Percentiles rank a stretch among this genome's conserved stretches.
These are phyloP conservation scores for Tarenaya hassleriana DNA, from an alignment of 345 rosid species.

Conservation along the genomic window DNA sequence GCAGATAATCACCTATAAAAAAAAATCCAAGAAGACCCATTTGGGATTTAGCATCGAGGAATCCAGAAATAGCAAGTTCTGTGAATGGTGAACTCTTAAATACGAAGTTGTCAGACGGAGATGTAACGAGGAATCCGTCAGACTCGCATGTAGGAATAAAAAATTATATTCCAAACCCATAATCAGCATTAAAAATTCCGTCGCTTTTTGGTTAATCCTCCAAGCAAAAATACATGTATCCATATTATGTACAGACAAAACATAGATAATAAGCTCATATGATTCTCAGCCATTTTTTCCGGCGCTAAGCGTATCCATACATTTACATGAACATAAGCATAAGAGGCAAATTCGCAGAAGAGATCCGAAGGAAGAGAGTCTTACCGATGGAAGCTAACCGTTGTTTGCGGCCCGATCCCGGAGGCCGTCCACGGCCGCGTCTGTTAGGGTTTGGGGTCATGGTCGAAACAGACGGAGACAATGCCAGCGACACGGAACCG, in stretches of 20 bases:
- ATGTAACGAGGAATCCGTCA: neutral
- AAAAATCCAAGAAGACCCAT: neutral
- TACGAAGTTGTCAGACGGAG: too few relatives aligned
- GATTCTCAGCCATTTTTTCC: too few relatives aligned
- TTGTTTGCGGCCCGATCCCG: slow-evolving; percentile 80
- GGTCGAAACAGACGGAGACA: slow-evolving; percentile 42
- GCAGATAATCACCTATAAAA: slow-evolving; percentile 27
- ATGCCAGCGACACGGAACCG: slow-evolving; percentile 70
- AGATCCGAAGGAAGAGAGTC: neutral
- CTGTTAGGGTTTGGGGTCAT: slow-evolving; percentile 54
- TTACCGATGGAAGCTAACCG: slow-evolving; percentile 62
- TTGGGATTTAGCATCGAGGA: too few relatives aligned
- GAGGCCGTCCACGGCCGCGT: slow-evolving; percentile 93
- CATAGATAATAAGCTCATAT: too few relatives aligned
- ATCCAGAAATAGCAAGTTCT: neutral
- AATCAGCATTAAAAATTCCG: slow-evolving; percentile 18
- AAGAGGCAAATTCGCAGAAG: neutral
- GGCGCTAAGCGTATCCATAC: too few relatives aligned
- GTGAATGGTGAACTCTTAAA: neutral
- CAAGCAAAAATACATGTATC: too few relatives aligned
- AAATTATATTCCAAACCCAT: slow-evolving; percentile 8
- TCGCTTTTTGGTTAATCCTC: slow-evolving; percentile 9
- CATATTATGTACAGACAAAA: too few relatives aligned
- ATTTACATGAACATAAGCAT: neutral
- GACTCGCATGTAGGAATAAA: slow-evolving; percentile 12